Evolutionary conservation across 139 green algal species (phyloP).

Genomic region (Tetraselmis striata): DNA sequence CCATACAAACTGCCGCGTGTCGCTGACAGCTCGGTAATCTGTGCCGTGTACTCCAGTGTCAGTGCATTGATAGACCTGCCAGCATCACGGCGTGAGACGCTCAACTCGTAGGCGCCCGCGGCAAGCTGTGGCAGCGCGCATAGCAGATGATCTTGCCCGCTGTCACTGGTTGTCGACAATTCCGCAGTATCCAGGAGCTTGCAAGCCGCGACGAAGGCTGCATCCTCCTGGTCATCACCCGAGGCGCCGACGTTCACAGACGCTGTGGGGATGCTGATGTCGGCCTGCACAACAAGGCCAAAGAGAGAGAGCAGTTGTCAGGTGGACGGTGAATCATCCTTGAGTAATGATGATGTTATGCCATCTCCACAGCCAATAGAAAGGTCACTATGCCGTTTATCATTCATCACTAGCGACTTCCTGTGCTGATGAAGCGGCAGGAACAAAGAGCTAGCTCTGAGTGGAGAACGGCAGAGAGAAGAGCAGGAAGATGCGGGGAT

Average conservation of each 20-base stretch:
- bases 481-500: too few relatives aligned
- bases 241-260: too few relatives aligned
- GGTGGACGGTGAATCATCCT: too few relatives aligned
- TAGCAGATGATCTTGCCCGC: not conserved
- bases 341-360: too few relatives aligned
- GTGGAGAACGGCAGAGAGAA: not conserved
- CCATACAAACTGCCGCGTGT: not conserved
- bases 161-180: not conserved
- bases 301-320: too few relatives aligned
- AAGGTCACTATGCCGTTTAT: too few relatives aligned
- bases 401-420: too few relatives aligned
- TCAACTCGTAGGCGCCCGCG: not conserved
- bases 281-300: too few relatives aligned
- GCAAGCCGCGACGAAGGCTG: not conserved
- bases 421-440: too few relatives aligned
- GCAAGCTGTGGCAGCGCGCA: not conserved
- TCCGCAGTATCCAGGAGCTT: not conserved
- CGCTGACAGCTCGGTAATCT: not conserved
- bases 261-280: too few relatives aligned
- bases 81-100: not conserved
- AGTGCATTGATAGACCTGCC: not conserved
- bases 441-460: not conserved
- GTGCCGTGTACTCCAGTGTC: not conserved
- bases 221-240: not conserved
- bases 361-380: too few relatives aligned